phyloP scores from a whole-genome alignment of 164 flowering plant species.

The Santalum album region DNA sequence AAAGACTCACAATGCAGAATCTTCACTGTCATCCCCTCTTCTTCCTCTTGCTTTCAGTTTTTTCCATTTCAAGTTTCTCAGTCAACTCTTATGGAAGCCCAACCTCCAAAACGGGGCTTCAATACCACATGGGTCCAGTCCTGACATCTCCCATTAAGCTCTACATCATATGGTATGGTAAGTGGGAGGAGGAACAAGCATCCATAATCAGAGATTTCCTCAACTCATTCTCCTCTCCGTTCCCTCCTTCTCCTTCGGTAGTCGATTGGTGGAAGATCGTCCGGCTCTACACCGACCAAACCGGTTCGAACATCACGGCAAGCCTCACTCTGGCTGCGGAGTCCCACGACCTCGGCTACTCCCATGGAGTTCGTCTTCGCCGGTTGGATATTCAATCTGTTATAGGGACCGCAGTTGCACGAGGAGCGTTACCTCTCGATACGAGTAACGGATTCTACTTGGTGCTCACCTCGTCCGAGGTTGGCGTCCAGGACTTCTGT shows the following conservation, averaged over 20 bases:
- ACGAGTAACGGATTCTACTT: slow-evolving; percentile 44
- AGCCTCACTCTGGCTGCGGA: slow-evolving; percentile 33
- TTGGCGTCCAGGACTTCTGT: slow-evolving; percentile 54
- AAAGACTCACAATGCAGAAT: slow-evolving; percentile 7
- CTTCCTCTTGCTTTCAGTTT: slow-evolving; percentile 14
- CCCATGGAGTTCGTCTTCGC: slow-evolving; percentile 43
- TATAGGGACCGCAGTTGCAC: slow-evolving; percentile 28
- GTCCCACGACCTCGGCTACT: slow-evolving; percentile 31
- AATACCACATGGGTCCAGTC: slow-evolving; percentile 81
- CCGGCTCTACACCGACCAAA: slow-evolving; percentile 60
- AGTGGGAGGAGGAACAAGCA: slow-evolving; percentile 46
- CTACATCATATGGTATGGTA: slow-evolving; percentile 67
- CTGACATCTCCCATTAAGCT: slow-evolving; percentile 42
- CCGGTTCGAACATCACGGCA: slow-evolving; percentile 47
- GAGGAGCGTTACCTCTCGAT: slow-evolving; percentile 30
- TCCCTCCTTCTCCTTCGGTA: slow-evolving; percentile 38
- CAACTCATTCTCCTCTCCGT: slow-evolving; percentile 38
- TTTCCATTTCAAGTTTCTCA: background rate
- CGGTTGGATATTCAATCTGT: slow-evolving; percentile 44
- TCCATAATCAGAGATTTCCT: slow-evolving; percentile 49
- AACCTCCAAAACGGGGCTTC: slow-evolving; percentile 44
- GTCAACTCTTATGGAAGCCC: slow-evolving; percentile 43
- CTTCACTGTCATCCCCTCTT: slow-evolving; percentile 7
- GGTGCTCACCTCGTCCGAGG: slow-evolving; percentile 51
- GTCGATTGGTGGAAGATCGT: slow-evolving; percentile 63